Conservation (phyloP, 1,139 yeast genomes). For the Tardiomyces blankii region DNA sequence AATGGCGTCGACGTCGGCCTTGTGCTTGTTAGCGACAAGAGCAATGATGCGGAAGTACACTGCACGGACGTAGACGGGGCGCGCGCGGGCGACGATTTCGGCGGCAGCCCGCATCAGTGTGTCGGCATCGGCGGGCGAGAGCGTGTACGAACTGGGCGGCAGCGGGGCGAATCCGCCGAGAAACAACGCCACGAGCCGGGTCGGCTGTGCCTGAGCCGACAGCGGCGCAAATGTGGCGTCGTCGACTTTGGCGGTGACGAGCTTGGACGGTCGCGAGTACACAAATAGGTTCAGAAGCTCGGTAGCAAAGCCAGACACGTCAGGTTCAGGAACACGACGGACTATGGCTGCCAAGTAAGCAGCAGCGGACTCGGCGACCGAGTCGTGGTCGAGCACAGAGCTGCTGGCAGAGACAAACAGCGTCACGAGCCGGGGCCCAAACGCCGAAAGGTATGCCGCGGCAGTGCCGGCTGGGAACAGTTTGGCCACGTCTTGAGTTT, state of each 20-base stretch:
- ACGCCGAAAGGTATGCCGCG: not conserved
- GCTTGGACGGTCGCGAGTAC: not conserved
- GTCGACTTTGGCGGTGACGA: not conserved
- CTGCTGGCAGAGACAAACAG: not conserved
- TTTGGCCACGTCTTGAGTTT: not conserved
- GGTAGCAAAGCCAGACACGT: not conserved
- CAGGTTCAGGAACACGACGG: not conserved
- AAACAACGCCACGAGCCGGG: not conserved
- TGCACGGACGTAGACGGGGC: slow-evolving; percentile 8
- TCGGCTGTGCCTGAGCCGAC: not conserved
- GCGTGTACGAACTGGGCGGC: not conserved
- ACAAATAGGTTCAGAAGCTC: not conserved
- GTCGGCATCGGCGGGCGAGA: not conserved
- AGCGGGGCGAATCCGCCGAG: not conserved
- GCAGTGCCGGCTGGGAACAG: not conserved
- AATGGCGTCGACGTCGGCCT: not conserved
- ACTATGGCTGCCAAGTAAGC: not conserved
- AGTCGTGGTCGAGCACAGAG: not conserved
- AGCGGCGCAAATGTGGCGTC: not conserved
- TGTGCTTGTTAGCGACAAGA: slow-evolving; percentile 10
- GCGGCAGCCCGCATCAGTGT: not conserved
- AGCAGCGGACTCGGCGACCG: not conserved
- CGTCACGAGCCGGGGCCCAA: not conserved
- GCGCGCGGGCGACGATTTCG: slow-evolving; percentile 2
- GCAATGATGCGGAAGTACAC: slow-evolving; percentile 12